Conservation (phyloP, 1,139 yeast genomes). For the Geotrichum carabidarum region DNA sequence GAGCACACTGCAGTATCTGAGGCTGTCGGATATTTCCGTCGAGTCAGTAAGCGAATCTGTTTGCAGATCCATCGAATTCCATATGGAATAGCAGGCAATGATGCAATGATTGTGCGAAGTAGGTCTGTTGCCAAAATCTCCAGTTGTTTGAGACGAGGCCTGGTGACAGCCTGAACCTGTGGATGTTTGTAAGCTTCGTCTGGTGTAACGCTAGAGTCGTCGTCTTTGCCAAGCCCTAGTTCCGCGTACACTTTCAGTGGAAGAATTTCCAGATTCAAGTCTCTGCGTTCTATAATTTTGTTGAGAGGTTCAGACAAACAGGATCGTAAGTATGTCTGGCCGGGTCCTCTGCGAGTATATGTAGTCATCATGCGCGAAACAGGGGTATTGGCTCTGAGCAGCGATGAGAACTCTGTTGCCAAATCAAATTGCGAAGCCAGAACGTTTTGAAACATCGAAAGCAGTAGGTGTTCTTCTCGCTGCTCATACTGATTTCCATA, state of each 20-base stretch:
- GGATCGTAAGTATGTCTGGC: constrained; percentile 40
- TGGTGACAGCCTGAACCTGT: constrained; percentile 32
- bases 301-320: constrained; percentile 36
- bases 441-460: constrained; percentile 41
- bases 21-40: constrained; percentile 61
- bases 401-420: constrained; percentile 38
- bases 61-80: constrained; percentile 73
- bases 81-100: constrained; percentile 57
- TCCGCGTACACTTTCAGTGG: constrained; percentile 39
- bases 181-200: constrained; percentile 36
- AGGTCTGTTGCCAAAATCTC: constrained; percentile 52
- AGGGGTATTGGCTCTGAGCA: constrained; percentile 42
- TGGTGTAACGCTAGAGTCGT: constrained; percentile 27
- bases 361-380: constrained; percentile 45
- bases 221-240: constrained; percentile 28
- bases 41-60: constrained; percentile 61
- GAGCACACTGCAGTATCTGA: constrained; percentile 49
- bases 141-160: constrained; percentile 35
- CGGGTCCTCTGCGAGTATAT: constrained; percentile 42
- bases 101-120: constrained; percentile 56
- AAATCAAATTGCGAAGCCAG: constrained; percentile 40
- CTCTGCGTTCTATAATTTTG: constrained; percentile 33
- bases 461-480: constrained; percentile 41
- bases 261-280: constrained; percentile 37
- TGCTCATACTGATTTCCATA: constrained; percentile 44